A percentile compares a stretch with the other conserved stretches of the same genome.
Conservation (phyloP, 768 basidiomycete species). For the Cystofilobasidium capitatum region DNA sequence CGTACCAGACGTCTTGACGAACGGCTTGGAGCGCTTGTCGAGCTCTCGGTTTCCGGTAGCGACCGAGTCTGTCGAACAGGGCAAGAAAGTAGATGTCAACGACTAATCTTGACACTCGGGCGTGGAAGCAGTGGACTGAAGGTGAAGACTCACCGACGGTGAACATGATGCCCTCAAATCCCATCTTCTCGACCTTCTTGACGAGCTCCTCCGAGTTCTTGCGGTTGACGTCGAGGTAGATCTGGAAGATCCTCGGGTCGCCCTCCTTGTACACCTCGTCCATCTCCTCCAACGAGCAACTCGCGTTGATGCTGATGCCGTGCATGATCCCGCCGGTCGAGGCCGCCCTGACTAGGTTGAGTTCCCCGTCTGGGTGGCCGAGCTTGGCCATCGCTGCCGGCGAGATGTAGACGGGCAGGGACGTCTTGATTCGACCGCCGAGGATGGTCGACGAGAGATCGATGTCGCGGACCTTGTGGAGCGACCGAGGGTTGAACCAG, state of each 20-base stretch:
- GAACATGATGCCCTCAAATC: slow-evolving; percentile 20
- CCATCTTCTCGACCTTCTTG: slow-evolving; percentile 21
- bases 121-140: too few relatives aligned
- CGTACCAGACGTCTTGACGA: neutral
- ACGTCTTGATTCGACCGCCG: slow-evolving; percentile 13
- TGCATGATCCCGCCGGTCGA: slow-evolving; percentile 63
- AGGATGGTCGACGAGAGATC: slow-evolving; percentile 26
- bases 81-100: neutral
- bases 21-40: slow-evolving; percentile 4
- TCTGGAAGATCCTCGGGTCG: slow-evolving; percentile 38
- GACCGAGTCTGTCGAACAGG: neutral
- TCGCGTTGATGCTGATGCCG: slow-evolving; percentile 42
- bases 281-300: slow-evolving; percentile 41
- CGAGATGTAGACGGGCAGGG: slow-evolving; percentile 69
- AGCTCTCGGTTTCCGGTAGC: slow-evolving; percentile 23
- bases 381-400: slow-evolving; percentile 71
- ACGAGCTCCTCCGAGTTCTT: slow-evolving; percentile 13
- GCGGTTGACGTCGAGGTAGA: slow-evolving; percentile 20
- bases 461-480: slow-evolving; percentile 22
- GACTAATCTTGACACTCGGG: too few relatives aligned
- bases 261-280: slow-evolving; percentile 34
- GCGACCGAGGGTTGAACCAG: slow-evolving; percentile 37
- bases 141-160: slow-evolving; percentile 15
- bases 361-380: slow-evolving; percentile 77
- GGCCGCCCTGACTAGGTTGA: slow-evolving; percentile 66